These are phyloP conservation scores for Alternaria sp. DNA, from an alignment of 2,329 filamentous ascomycete species.

Conservation along the genomic window DNA sequence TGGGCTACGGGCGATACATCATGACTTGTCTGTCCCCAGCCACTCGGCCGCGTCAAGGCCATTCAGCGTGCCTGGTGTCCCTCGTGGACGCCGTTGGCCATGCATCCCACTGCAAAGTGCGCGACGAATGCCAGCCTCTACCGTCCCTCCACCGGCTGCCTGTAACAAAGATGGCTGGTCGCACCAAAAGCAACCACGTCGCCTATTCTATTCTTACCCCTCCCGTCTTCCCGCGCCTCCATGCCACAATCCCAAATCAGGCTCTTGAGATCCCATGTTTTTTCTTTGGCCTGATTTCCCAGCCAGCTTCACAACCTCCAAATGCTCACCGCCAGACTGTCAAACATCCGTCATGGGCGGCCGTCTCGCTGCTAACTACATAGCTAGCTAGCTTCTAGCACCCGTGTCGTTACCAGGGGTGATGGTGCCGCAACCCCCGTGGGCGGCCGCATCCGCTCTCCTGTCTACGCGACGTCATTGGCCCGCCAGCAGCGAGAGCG, in stretches of 20 bases:
- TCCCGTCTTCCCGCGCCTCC: neutral
- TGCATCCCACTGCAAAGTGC: constrained; percentile 6
- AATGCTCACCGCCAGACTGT: constrained; percentile 12
- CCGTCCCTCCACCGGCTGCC: neutral
- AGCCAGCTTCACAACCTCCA: neutral
- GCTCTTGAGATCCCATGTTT: neutral
- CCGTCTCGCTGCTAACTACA: constrained; percentile 1
- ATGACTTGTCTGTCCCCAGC: constrained; percentile 7
- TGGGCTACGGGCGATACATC: constrained; percentile 1
- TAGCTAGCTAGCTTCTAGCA: constrained; percentile 1
- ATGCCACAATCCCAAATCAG: neutral
- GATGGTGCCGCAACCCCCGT: constrained; percentile 16
- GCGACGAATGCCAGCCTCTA: constrained; percentile 10
- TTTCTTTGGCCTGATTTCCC: neutral
- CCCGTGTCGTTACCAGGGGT: constrained; percentile 24
- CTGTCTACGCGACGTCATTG: constrained; percentile 18
- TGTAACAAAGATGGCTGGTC: constrained; percentile 7
- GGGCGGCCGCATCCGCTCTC: constrained; percentile 17
- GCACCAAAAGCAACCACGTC: constrained; percentile 5
- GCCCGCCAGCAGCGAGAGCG: neutral
- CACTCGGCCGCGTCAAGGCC: constrained; percentile 8
- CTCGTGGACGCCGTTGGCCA: constrained; percentile 17
- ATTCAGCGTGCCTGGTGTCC: constrained; percentile 10
- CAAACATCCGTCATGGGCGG: constrained; percentile 6
- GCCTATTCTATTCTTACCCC: constrained; percentile 10